Percentiles rank a stretch among this genome's conserved stretches.
phyloP scores from a whole-genome alignment of 352 stramenopile species.

The Globisporangium sylvaticum region DNA sequence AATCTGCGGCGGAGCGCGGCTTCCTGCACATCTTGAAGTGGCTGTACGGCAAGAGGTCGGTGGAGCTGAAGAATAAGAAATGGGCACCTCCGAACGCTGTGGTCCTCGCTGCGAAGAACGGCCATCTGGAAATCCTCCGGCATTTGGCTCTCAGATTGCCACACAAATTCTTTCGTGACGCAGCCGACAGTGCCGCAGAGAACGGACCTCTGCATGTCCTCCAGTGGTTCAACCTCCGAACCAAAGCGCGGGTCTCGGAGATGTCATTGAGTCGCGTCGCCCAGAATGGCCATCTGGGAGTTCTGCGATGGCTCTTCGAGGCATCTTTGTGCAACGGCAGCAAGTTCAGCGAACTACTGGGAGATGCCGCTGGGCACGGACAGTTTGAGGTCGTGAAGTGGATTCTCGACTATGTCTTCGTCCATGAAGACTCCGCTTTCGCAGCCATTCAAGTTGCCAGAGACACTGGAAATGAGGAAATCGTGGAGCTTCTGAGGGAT shows the following conservation, averaged over 20 bases:
- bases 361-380: not conserved
- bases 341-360: not conserved
- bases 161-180: not conserved
- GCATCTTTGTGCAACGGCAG: not conserved
- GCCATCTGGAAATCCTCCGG: not conserved
- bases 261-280: not conserved
- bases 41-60: conserved; percentile 6
- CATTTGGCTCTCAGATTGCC: not conserved
- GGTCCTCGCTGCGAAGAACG: not conserved
- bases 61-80: not conserved
- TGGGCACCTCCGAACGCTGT: conserved; percentile 6
- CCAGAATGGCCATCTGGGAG: not conserved
- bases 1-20: conserved; percentile 1
- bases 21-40: conserved; percentile 14
- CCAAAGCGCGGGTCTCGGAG: not conserved
- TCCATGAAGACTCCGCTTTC: not conserved
- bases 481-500: not conserved
- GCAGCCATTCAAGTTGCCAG: not conserved
- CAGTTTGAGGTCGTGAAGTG: not conserved
- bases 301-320: conserved; percentile 6
- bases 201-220: not conserved
- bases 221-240: not conserved
- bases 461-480: not conserved
- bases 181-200: not conserved
- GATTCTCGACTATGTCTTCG: not conserved